Evolutionary conservation across 257 asterid genomes (phyloP).

Genomic region (Solanum dulcamara): DNA sequence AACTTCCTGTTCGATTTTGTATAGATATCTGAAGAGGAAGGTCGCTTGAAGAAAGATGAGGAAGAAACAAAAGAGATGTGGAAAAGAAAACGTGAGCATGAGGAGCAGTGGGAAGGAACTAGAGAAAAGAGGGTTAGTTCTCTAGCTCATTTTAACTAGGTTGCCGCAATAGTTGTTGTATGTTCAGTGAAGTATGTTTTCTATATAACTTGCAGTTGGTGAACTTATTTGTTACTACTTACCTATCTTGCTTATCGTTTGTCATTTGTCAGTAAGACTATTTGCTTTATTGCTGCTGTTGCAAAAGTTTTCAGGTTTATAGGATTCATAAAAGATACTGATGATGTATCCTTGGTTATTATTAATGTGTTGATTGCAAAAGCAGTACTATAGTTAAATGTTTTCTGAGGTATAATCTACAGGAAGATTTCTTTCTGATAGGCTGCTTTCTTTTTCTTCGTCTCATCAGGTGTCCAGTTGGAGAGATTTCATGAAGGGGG

Average conservation of each 20-base stretch:
- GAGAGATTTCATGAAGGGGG: slow-evolving; percentile 98
- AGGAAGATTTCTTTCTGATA: background rate
- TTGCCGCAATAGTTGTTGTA: background rate
- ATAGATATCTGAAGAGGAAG: slow-evolving; percentile 99
- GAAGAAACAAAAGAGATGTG: slow-evolving; percentile 97
- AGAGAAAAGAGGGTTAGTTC: slow-evolving; percentile 80
- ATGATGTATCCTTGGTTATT: background rate
- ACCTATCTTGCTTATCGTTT: background rate
- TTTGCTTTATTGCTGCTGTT: background rate
- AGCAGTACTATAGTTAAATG: background rate
- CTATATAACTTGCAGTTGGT: background rate
- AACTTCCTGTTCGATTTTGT: background rate
- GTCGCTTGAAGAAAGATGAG: slow-evolving; percentile 96
- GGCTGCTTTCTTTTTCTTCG: background rate
- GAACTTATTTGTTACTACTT: background rate
- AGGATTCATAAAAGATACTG: background rate
- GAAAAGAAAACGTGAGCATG: slow-evolving; percentile 98
- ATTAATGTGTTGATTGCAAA: background rate
- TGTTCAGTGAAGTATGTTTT: background rate
- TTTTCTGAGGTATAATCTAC: background rate
- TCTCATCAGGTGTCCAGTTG: slow-evolving; percentile 83
- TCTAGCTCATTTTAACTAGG: background rate
- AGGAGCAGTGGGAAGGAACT: slow-evolving; percentile 99
- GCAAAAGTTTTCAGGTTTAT: background rate
- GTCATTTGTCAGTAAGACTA: background rate